Evolutionary conservation across 164 flowering plant genomes (phyloP), one percentile per base, ranked within the genome.

Genomic region (Hamamelis virginiana): DNA sequence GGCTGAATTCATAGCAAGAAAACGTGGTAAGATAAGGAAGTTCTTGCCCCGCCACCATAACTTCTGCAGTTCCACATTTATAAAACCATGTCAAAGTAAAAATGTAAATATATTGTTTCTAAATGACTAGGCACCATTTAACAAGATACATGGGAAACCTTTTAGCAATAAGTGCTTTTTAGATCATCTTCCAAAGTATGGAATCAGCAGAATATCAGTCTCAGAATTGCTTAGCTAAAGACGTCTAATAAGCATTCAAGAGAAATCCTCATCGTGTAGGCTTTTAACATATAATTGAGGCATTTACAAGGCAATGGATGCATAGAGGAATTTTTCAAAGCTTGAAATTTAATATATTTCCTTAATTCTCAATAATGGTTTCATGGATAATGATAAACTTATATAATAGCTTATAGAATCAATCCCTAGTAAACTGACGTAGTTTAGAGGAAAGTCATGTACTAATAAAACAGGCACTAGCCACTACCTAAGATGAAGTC

Each of bases 401-500:
- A 44, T 12, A 9, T 23, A 45, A 14, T 6, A 63, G 15, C 10
- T 14, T 2, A 46, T 63, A 45, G 16, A 23, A 57, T 57, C 28
- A 23, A 57, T 26, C 23, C 12, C 6, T 25, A 25, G 33, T 45
- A 22, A 45, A 23, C 10, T 21, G 8, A 21, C 12, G n/a, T 9
- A 10, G 3, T 19, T 44, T 26, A 48, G 48, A 18, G 16, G 22
- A 18, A 25, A 64, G 13, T 48, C 19, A 27, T 47, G 59, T 33
- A 33, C 9, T 51, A 65, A 33, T 33, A 51, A 57, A 27, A 27
- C 25, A 65, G 19, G 25, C 25, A 57, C 64, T 26, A 28, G 51
- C n/a, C n/a, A 62, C 12, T 74, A 91, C 98, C 91, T 79, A 86
- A 74, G 73, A 94, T 91, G 77, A 92, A 85, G 76, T 92, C 97